A percentile compares a stretch with the other conserved stretches of the same genome.
Evolutionary conservation across 1,284 basidiomycete genomes (phyloP).

Genomic region (Meira miltonrushii): DNA sequence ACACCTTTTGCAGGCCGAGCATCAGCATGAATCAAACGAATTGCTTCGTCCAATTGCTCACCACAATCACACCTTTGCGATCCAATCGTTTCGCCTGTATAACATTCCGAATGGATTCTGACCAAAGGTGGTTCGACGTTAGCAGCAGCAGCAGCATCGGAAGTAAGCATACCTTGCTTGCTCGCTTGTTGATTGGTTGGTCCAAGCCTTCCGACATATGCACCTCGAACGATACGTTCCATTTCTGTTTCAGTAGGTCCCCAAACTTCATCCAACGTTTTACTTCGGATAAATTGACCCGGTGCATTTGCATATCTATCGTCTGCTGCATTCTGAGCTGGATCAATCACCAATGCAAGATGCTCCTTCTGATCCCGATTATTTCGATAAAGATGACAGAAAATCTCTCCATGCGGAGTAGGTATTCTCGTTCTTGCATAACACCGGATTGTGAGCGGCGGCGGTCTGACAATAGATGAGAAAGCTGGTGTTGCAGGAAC

Average conservation of each 20-base stretch:
- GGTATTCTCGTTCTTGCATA: slow-evolving; percentile 96
- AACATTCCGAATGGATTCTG: slow-evolving; percentile 96
- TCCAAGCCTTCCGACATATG: slow-evolving; percentile 79
- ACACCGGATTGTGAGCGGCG: slow-evolving; percentile 62
- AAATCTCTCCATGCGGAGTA: slow-evolving; percentile 87
- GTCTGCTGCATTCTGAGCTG: slow-evolving; percentile 33
- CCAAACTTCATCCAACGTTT: slow-evolving; percentile 80
- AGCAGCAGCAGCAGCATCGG: slow-evolving; percentile 2
- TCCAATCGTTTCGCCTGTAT: slow-evolving; percentile 95
- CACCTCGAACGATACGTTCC: slow-evolving; percentile 87
- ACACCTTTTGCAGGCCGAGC: slow-evolving; percentile 60
- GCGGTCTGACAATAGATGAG: slow-evolving; percentile 33
- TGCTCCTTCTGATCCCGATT: slow-evolving; percentile 86
- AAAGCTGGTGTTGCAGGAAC: slow-evolving; percentile 15
- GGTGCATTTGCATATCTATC: slow-evolving; percentile 10
- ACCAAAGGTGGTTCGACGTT: slow-evolving; percentile 66
- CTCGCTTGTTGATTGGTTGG: slow-evolving; percentile 58
- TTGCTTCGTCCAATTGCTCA: slow-evolving; percentile 93
- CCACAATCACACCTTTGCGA: slow-evolving; percentile 99
- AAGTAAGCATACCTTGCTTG: slow-evolving; percentile 1
- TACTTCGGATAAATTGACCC: slow-evolving; percentile 64
- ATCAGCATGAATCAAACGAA: slow-evolving; percentile 70
- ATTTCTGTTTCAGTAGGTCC: slow-evolving; percentile 78
- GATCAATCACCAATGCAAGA: slow-evolving; percentile 89
- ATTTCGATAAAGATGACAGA: slow-evolving; percentile 87